A percentile compares a stretch with the other conserved stretches of the same genome.
Conservation (phyloP, 768 basidiomycete species). For the Imleria badia region DNA sequence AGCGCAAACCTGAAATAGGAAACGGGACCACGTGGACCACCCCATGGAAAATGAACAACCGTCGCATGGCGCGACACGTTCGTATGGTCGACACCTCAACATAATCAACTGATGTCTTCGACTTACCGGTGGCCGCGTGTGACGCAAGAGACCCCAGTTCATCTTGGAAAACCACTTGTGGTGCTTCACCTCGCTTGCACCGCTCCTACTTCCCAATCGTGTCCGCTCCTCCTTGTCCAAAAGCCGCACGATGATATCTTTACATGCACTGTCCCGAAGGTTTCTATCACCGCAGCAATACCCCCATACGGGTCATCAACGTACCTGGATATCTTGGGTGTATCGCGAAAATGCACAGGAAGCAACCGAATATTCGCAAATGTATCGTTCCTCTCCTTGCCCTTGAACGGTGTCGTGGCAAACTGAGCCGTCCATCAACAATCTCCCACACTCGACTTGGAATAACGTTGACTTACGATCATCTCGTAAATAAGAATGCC, state of each 20-base stretch:
- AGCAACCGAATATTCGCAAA: conserved; percentile 92
- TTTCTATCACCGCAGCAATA: conserved; percentile 10
- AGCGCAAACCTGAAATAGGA: conserved; percentile 7
- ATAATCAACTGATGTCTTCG: not conserved
- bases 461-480: conserved; percentile 70
- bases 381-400: conserved; percentile 88
- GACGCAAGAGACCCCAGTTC: conserved; percentile 94
- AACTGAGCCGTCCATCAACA: conserved; percentile 59
- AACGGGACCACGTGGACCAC: conserved; percentile 11
- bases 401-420: conserved; percentile 99
- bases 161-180: conserved; percentile 98
- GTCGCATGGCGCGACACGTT: not conserved
- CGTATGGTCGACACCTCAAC: not conserved
- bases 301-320: conserved; percentile 27
- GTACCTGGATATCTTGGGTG: conserved; percentile 73
- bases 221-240: conserved; percentile 90
- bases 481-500: conserved; percentile 99
- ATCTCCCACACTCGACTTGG: conserved; percentile 23
- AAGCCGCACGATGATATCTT: conserved; percentile 82
- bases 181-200: conserved; percentile 97
- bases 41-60: not conserved
- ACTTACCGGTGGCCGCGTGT: conserved; percentile 89
- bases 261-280: conserved; percentile 62
- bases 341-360: conserved; percentile 84
- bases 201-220: conserved; percentile 86